These are phyloP conservation scores for Pyrenopolyporus hunteri DNA, from an alignment of 495 filamentous ascomycete species.

Conservation along the genomic window DNA sequence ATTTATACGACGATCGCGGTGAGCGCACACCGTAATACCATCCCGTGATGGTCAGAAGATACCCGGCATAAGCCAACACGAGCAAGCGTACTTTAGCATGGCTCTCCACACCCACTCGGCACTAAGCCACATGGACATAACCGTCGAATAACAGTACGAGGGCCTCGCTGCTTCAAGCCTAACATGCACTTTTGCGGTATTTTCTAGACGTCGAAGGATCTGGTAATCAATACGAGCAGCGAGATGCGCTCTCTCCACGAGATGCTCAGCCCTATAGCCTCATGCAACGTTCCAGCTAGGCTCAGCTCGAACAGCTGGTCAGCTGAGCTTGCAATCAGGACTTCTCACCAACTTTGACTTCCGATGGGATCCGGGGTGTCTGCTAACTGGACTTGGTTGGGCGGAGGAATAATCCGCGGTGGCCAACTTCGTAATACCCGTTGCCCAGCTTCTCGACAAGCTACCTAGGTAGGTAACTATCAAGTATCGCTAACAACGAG, in stretches of 20 bases:
- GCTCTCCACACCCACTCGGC: background rate
- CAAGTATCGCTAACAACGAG: background rate
- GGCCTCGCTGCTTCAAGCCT: too few relatives aligned
- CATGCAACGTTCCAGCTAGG: constrained; percentile 28
- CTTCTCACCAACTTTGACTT: background rate
- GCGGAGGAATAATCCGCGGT: too few relatives aligned
- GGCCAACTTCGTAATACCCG: too few relatives aligned
- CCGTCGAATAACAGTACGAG: background rate
- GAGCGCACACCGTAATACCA: background rate
- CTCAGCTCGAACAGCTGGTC: constrained; percentile 3
- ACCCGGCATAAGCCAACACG: background rate
- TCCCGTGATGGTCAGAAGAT: constrained; percentile 10
- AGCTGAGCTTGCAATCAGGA: constrained; percentile 15
- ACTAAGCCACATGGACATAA: background rate
- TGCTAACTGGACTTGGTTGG: too few relatives aligned
- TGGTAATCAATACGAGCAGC: constrained; percentile 6
- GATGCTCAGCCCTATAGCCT: constrained; percentile 30
- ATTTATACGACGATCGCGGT: background rate
- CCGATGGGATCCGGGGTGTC: too few relatives aligned
- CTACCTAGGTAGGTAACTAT: too few relatives aligned
- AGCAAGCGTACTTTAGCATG: too few relatives aligned
- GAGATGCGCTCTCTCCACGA: background rate
- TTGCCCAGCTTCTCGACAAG: too few relatives aligned
- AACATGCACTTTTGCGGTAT: background rate
- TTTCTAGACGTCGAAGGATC: background rate